Evolutionary conservation across 495 filamentous ascomycete species (phyloP).

Genomic region (Pseudomonodictys pantanalensis): DNA sequence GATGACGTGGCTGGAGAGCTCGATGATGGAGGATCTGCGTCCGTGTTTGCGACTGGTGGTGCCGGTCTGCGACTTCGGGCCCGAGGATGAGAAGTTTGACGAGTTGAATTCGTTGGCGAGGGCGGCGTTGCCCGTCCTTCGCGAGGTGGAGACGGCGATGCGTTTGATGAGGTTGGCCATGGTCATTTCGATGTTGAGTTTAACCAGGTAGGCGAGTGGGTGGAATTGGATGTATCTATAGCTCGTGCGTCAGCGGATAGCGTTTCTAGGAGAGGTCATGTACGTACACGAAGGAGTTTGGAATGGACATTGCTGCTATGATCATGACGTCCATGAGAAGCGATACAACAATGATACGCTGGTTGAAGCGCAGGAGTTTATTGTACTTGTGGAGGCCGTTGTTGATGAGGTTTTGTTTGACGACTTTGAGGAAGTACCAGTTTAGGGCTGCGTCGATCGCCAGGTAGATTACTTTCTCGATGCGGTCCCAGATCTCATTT

Average conservation of each 20-base stretch:
- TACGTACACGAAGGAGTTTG: slow-evolving; percentile 28
- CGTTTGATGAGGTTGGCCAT: slow-evolving; percentile 28
- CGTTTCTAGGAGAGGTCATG: not conserved
- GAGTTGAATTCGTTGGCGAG: slow-evolving; percentile 19
- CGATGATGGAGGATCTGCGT: slow-evolving; percentile 13
- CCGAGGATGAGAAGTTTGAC: not conserved
- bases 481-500: slow-evolving; percentile 25
- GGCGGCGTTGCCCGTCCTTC: slow-evolving; percentile 14
- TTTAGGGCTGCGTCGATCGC: slow-evolving; percentile 19
- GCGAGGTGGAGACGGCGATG: slow-evolving; percentile 20
- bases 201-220: slow-evolving; percentile 23
- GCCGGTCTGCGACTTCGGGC: slow-evolving; percentile 7
- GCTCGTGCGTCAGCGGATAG: not conserved
- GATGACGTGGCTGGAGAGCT: slow-evolving; percentile 6
- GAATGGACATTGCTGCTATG: slow-evolving; percentile 26
- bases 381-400: slow-evolving; percentile 27
- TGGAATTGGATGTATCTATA: slow-evolving; percentile 26
- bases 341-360: slow-evolving; percentile 20
- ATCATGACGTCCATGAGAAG: slow-evolving; percentile 31
- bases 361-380: slow-evolving; percentile 25
- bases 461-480: slow-evolving; percentile 24
- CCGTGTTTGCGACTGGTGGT: not conserved
- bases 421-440: slow-evolving; percentile 26
- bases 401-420: slow-evolving; percentile 27
- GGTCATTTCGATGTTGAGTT: slow-evolving; percentile 28